These are phyloP conservation scores for Mortierella sp. DNA, from an alignment of 371 early-diverging fungal species.

Conservation along the genomic window DNA sequence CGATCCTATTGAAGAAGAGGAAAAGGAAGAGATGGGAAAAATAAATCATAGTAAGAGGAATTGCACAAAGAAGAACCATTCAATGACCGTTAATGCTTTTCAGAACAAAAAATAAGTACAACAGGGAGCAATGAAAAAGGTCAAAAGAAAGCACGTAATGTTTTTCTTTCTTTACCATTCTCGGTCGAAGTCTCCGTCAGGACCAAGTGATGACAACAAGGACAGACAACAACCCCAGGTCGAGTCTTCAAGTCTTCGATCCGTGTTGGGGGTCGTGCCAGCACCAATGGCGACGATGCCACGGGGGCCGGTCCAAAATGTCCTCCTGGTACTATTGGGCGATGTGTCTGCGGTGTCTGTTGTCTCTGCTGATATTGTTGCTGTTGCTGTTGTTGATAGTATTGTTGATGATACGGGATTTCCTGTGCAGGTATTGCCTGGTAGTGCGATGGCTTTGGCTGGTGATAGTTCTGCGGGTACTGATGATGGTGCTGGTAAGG, in stretches of 20 bases:
- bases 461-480: background rate
- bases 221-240: conserved; percentile 50
- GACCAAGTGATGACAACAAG: conserved; percentile 41
- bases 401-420: background rate
- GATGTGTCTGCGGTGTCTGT: conserved; percentile 14
- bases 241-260: conserved; percentile 41
- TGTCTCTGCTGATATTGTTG: background rate
- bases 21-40: background rate
- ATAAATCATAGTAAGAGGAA: background rate
- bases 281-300: conserved; percentile 34
- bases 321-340: background rate
- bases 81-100: no score
- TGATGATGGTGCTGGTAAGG: conserved; percentile 7
- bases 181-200: conserved; percentile 48
- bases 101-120: background rate
- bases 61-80: background rate
- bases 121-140: background rate
- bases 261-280: conserved; percentile 37
- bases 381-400: background rate
- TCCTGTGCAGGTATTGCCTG: background rate
- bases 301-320: conserved; percentile 1
- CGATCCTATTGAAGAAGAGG: conserved; percentile 22
- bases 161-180: conserved; percentile 30
- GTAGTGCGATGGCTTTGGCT: background rate
- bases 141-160: background rate